These are phyloP conservation scores for Paecilomyces variotii DNA, from an alignment of 2,329 filamentous ascomycete species.

Conservation along the genomic window DNA sequence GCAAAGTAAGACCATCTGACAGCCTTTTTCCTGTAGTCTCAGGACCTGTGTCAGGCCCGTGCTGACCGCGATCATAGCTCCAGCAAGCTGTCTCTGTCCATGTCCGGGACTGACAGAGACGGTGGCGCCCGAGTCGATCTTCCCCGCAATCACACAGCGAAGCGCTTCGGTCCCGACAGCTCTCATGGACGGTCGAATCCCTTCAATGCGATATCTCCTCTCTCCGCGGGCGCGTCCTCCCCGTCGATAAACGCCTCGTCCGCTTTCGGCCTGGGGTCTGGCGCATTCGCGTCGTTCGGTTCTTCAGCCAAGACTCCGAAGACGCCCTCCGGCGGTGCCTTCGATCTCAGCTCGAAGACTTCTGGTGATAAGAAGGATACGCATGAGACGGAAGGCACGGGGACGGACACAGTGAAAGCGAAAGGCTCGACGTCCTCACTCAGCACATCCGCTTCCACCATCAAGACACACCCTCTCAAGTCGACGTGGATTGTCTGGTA, in stretches of 20 bases:
- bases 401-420: constrained; percentile 23
- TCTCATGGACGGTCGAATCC: constrained; percentile 70
- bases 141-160: constrained; percentile 57
- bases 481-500: constrained; percentile 97
- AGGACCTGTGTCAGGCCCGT: constrained; percentile 13
- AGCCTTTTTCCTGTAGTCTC: constrained; percentile 2
- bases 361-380: constrained; percentile 56
- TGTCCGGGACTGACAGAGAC: constrained; percentile 51
- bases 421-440: constrained; percentile 36
- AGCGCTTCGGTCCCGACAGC: constrained; percentile 66
- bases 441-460: constrained; percentile 19
- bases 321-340: constrained; percentile 62
- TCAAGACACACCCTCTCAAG: constrained; percentile 56
- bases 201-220: constrained; percentile 67
- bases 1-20: constrained; percentile 34
- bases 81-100: constrained; percentile 87
- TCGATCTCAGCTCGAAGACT: constrained; percentile 63
- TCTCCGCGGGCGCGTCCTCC: constrained; percentile 61
- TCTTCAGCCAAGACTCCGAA: constrained; percentile 77
- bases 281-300: constrained; percentile 94
- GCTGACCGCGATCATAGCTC: constrained; percentile 45
- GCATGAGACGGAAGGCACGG: constrained; percentile 31
- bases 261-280: constrained; percentile 88
- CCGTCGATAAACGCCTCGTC: constrained; percentile 71
- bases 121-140: constrained; percentile 46